Evolutionary conservation across 192 early-diverging fungal genomes (phyloP).

Genomic region (Gaertneriomyces sp.): DNA sequence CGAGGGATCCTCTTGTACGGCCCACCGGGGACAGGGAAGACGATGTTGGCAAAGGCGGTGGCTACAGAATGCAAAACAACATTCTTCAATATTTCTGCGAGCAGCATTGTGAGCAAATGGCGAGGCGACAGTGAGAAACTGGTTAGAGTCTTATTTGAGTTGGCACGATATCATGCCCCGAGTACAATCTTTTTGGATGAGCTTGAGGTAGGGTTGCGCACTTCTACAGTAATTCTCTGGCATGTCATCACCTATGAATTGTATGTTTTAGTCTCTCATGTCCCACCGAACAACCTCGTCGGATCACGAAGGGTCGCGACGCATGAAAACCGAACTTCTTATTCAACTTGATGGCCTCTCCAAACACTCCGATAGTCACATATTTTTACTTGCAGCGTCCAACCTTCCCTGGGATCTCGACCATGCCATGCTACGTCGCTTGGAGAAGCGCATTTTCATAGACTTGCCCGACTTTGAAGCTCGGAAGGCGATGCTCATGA

Average conservation of each 20-base stretch:
- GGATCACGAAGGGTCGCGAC: constrained; percentile 53
- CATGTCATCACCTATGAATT: background rate
- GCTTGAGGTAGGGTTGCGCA: constrained; percentile 32
- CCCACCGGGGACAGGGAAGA: constrained; percentile 56
- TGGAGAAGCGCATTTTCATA: constrained; percentile 57
- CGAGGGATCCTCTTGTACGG: constrained; percentile 56
- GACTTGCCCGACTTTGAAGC: constrained; percentile 44
- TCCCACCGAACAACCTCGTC: constrained; percentile 45
- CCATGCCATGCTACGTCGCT: constrained; percentile 50
- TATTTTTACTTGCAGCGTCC: constrained; percentile 52
- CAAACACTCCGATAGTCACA: constrained; percentile 37
- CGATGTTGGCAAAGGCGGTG: constrained; percentile 56
- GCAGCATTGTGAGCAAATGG: constrained; percentile 57
- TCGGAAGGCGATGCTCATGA: constrained; percentile 40
- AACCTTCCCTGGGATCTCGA: constrained; percentile 62
- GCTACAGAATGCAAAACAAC: constrained; percentile 60
- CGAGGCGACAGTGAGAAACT: constrained; percentile 56
- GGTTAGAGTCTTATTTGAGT: constrained; percentile 52
- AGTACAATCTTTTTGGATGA: constrained; percentile 59
- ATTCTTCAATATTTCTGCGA: constrained; percentile 57
- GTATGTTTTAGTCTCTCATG: constrained; percentile 44
- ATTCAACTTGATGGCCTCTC: constrained; percentile 56
- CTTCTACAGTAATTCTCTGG: background rate
- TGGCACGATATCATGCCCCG: constrained; percentile 54
- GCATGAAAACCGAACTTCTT: constrained; percentile 63